Evolutionary conservation across 139 green algal species (phyloP).

Genomic region (Volvox africanus): DNA sequence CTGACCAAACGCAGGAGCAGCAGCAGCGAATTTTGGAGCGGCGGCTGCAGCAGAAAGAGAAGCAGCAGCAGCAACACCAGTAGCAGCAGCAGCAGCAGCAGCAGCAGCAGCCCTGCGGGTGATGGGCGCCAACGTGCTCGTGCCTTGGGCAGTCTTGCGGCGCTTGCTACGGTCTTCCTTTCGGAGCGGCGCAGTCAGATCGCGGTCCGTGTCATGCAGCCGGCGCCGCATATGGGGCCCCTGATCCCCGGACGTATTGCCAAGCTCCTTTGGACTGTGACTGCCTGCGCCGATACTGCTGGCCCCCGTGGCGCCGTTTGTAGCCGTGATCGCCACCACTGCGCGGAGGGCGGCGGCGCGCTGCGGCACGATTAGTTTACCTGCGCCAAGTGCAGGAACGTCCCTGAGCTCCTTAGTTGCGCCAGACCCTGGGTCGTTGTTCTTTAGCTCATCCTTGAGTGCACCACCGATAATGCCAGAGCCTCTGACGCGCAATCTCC

Average conservation of each 20-base stretch:
- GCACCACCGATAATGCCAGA: not conserved
- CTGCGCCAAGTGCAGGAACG: not conserved
- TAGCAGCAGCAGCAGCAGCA: not conserved
- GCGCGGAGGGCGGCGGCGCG: conserved; percentile 7
- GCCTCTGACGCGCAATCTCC: no score
- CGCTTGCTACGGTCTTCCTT: not conserved
- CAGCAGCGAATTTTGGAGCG: not conserved
- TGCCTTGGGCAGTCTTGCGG: not conserved
- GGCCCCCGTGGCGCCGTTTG: not conserved
- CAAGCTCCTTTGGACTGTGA: no score
- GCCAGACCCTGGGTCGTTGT: not conserved
- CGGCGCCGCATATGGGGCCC: not conserved
- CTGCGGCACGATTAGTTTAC: not conserved
- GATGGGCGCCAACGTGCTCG: no score
- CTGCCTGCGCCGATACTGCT: not conserved
- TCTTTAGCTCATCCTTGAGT: not conserved
- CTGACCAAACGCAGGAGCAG: not conserved
- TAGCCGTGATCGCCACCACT: not conserved
- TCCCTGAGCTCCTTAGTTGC: not conserved
- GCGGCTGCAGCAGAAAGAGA: no score
- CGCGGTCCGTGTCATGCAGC: not conserved
- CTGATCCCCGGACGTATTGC: no score
- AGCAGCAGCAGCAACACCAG: not conserved
- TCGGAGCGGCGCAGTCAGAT: not conserved
- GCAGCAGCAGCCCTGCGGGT: not conserved